These are phyloP conservation scores for Crithidia bombi DNA, from an alignment of 208 protist genomes.

Conservation along the genomic window DNA sequence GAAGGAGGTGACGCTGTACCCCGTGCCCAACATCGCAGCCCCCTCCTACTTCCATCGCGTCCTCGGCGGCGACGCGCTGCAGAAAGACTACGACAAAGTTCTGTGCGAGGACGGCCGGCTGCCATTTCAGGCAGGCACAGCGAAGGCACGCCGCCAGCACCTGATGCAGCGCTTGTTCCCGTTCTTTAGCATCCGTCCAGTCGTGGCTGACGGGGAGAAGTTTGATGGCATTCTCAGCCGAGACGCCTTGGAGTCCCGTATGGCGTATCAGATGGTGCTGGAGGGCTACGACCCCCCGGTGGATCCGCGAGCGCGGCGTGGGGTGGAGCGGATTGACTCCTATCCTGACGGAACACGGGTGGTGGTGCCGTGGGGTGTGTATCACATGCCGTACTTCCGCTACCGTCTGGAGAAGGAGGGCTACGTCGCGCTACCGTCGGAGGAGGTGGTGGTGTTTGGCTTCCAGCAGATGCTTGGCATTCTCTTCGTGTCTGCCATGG, in stretches of 20 bases:
- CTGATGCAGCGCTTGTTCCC: constrained; percentile 60
- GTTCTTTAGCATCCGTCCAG: constrained; percentile 69
- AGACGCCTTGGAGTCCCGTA: constrained; percentile 80
- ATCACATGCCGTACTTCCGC: constrained; percentile 86
- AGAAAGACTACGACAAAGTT: constrained; percentile 60
- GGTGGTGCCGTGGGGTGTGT: constrained; percentile 81
- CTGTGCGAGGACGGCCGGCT: constrained; percentile 87
- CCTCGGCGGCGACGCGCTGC: constrained; percentile 44
- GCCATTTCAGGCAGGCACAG: constrained; percentile 63
- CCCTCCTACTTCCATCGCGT: constrained; percentile 70
- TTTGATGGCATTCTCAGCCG: constrained; percentile 80
- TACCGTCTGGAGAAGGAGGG: constrained; percentile 73
- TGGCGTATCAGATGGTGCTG: constrained; percentile 87
- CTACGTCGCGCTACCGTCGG: constrained; percentile 49
- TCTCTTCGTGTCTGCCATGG: constrained; percentile 29
- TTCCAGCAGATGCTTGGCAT: constrained; percentile 54
- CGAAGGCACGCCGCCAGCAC: constrained; percentile 41
- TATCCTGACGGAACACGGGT: constrained; percentile 71
- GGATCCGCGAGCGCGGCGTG: constrained; percentile 81
- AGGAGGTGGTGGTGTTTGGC: constrained; percentile 73
- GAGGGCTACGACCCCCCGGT: constrained; percentile 74
- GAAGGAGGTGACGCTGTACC: constrained; percentile 83
- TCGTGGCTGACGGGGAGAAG: constrained; percentile 57
- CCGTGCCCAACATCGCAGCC: constrained; percentile 74
- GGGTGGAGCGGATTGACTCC: constrained; percentile 70